These are phyloP conservation scores for Starmerella apis DNA, from an alignment of 805 yeast species.

Conservation along the genomic window DNA sequence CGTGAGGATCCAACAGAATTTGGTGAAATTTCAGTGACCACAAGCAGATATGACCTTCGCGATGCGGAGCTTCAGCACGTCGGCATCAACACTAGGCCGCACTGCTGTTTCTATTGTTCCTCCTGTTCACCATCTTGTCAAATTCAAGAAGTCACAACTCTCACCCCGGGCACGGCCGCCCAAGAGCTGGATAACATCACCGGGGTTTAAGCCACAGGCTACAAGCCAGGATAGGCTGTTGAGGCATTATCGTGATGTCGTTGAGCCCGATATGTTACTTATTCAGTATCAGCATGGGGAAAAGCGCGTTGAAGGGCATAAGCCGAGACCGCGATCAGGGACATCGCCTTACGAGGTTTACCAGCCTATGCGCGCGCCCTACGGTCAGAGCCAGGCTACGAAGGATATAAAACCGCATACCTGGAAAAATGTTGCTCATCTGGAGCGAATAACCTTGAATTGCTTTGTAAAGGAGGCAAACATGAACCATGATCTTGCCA, in stretches of 20 bases:
- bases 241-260: constrained; percentile 64
- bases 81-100: constrained; percentile 22
- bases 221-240: constrained; percentile 70
- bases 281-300: constrained; percentile 59
- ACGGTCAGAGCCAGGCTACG: constrained; percentile 62
- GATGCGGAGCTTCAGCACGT: constrained; percentile 24
- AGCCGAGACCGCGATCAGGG: constrained; percentile 75
- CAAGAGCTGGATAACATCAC: constrained; percentile 67
- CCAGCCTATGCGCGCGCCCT: constrained; percentile 67
- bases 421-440: constrained; percentile 59
- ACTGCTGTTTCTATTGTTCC: constrained; percentile 61
- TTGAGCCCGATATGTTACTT: constrained; percentile 67
- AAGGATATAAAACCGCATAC: constrained; percentile 61
- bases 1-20: too few relatives aligned
- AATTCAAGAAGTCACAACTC: constrained; percentile 59
- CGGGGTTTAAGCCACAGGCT: constrained; percentile 62
- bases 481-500: constrained; percentile 58
- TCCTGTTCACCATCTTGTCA: constrained; percentile 86
- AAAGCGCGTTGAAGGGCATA: constrained; percentile 43
- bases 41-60: background rate
- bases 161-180: constrained; percentile 62
- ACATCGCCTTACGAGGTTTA: constrained; percentile 80
- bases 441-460: constrained; percentile 59
- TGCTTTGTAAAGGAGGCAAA: constrained; percentile 57
- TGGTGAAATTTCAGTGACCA: background rate